Evolutionary conservation across 129 eudicot genomes (phyloP), one percentile per base, ranked within the genome.

Genomic region (Oenanthe sinensis): DNA sequence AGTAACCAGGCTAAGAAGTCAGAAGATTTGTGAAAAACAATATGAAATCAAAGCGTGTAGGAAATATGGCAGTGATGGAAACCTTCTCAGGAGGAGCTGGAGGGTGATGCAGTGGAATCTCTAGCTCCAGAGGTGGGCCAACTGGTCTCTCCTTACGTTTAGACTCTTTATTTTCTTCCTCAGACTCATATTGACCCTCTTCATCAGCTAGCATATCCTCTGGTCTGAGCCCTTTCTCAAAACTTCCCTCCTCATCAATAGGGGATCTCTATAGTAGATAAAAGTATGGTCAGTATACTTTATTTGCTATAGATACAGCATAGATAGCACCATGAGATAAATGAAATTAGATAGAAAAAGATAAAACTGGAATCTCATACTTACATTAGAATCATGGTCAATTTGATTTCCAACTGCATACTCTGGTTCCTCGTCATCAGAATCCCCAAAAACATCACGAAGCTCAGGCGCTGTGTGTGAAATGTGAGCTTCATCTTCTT

Each of bases 371-470:
- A 20, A 81, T 26, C 40, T 40, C 30, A 78, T 82, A 87, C 89
- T 48, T 79, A 92, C 97, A 85, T 90, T 90, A 79, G 83, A 77
- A 83, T 92, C 96, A 40, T 91, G 88, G 75, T 90, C 93, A 19
- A 86, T 68, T 71, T 87, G 87, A 90, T 88, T 85, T 81, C 84
- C 95, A 80, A 67, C 90, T 37, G 86, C 88, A 77, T 88, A 90
- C 63, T 89, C 97, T 17, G 88, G 89, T 79, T 90, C 96, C 81
- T 93, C 98, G 8, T 96, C 99, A 74, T 96, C 99, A 16, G 99
- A 92, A 77, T 92, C 99, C 42, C 99, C 99, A 89, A 96, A 96
- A 48, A 96, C 97, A 82, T 96, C 97, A 85, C 93, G 95, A 54
- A 96, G 87, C 84, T 92, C 99, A 30, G 96, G 95, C 12, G 90